Percentiles rank a stretch among this genome's conserved stretches.
These are phyloP conservation scores for Fusarium succisae DNA, from an alignment of 2,329 filamentous ascomycete species.

Conservation along the genomic window DNA sequence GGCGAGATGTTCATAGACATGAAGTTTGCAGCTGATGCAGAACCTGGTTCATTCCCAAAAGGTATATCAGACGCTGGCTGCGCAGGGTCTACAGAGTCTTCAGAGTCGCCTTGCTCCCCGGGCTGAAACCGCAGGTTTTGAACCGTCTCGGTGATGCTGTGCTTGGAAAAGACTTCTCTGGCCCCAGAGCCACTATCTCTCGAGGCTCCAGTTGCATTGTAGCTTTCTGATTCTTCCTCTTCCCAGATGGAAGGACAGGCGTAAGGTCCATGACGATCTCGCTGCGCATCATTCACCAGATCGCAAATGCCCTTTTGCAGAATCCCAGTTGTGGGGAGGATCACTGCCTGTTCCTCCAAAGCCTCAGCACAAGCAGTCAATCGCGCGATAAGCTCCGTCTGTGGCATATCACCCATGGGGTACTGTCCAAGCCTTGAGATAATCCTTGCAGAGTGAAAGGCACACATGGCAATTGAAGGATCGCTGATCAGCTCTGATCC, in stretches of 20 bases:
- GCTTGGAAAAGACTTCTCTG: slow-evolving; percentile 14
- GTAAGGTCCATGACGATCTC: neutral
- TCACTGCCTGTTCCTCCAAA: neutral
- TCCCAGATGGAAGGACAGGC: slow-evolving; percentile 17
- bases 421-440: slow-evolving; percentile 22
- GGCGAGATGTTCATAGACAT: neutral
- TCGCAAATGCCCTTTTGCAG: slow-evolving; percentile 16
- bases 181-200: neutral
- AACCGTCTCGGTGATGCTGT: slow-evolving; percentile 9
- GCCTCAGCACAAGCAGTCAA: neutral
- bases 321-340: neutral
- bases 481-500: slow-evolving; percentile 15
- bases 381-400: neutral
- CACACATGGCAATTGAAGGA: slow-evolving; percentile 21
- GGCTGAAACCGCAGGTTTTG: slow-evolving; percentile 7
- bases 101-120: neutral
- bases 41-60: neutral
- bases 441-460: slow-evolving; percentile 21
- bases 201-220: rapidly evolving
- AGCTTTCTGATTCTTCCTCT: slow-evolving; percentile 10
- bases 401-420: slow-evolving; percentile 10
- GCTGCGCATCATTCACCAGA: slow-evolving; percentile 3
- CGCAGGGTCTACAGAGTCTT: rapidly evolving
- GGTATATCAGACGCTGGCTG: neutral
- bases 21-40: neutral